phyloP scores from a whole-genome alignment of 257 asterid genomes.

The Gynochthodes officinalis region DNA sequence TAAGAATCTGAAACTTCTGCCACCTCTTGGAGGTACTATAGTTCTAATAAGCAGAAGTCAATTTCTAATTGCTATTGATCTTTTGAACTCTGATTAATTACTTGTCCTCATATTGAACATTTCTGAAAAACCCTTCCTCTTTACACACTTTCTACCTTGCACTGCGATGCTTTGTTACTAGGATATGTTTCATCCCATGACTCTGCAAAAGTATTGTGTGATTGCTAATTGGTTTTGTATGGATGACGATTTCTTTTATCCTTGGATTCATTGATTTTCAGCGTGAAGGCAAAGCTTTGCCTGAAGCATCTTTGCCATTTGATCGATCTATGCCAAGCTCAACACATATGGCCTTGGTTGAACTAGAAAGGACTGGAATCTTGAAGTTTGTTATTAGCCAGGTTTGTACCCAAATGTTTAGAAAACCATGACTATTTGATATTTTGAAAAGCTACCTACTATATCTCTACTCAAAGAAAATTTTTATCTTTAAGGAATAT shows the following conservation, averaged over 20 bases:
- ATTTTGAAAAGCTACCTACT: not conserved
- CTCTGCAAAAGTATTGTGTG: not conserved
- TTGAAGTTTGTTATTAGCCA: conserved; percentile 75
- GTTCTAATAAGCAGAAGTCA: not conserved
- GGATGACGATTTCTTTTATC: conserved; percentile 13
- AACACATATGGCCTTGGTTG: conserved; percentile 95
- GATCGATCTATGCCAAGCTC: conserved; percentile 91
- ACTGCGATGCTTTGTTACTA: no score
- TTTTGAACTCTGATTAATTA: not conserved
- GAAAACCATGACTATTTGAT: not conserved
- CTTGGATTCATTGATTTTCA: conserved; percentile 30
- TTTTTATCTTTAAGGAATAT: not conserved
- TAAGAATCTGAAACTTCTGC: not conserved
- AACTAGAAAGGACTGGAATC: conserved; percentile 81
- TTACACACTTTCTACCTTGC: not conserved
- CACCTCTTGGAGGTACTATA: not conserved
- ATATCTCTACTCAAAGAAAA: no score
- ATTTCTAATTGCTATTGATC: not conserved
- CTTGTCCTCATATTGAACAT: not conserved
- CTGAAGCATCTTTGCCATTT: conserved; percentile 93
- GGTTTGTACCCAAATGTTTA: not conserved
- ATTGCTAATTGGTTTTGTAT: not conserved
- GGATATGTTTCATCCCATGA: not conserved
- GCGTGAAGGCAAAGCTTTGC: conserved; percentile 91
- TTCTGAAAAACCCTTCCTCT: not conserved